phyloP scores from a whole-genome alignment of 768 basidiomycete genomes.

The Collybiopsis confluens region DNA sequence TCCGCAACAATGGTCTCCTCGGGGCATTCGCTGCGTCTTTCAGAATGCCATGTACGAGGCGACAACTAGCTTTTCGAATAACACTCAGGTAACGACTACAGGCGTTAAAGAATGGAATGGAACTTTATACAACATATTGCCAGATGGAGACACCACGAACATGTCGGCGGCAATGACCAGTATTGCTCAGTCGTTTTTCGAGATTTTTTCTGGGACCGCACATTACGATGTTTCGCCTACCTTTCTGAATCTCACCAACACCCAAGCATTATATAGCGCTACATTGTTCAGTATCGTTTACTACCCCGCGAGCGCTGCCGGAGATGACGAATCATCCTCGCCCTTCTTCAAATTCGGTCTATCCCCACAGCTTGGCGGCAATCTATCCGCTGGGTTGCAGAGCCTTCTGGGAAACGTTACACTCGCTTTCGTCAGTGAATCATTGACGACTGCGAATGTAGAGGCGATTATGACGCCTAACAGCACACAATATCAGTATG shows the following conservation, averaged over 20 bases:
- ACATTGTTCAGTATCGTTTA: background rate
- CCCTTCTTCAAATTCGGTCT: background rate
- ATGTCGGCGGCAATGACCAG: too few relatives aligned
- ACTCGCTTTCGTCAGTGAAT: background rate
- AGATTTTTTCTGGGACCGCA: background rate
- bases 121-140: too few relatives aligned
- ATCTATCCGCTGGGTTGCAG: background rate
- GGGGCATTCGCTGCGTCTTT: too few relatives aligned
- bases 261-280: background rate
- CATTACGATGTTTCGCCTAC: background rate
- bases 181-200: background rate
- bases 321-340: background rate
- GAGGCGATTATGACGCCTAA: slow-evolving; percentile 11
- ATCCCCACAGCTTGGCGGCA: background rate
- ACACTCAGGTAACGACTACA: too few relatives aligned
- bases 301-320: background rate
- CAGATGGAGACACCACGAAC: too few relatives aligned
- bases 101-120: too few relatives aligned
- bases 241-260: background rate
- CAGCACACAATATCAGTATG: slow-evolving; percentile 34
- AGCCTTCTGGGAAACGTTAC: background rate
- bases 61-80: too few relatives aligned
- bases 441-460: background rate
- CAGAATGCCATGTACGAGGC: too few relatives aligned
- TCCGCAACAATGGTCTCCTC: too few relatives aligned